Conservation (phyloP, 768 basidiomycete genomes). For the Leccinum aurantiacum region DNA sequence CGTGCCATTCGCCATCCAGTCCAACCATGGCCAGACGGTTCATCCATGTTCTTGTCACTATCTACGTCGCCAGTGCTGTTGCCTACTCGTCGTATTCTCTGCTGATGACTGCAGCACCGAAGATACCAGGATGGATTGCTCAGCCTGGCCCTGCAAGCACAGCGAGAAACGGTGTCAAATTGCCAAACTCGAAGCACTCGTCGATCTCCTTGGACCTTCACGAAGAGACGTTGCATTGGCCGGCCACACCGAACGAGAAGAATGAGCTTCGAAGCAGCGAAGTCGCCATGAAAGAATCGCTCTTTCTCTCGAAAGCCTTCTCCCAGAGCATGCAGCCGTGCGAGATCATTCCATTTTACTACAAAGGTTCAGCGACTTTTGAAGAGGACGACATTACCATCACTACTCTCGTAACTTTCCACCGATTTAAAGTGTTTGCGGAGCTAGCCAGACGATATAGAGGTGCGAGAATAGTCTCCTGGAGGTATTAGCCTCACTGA, state of each 20-base stretch:
- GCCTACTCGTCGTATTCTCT: constrained; percentile 33
- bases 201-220: constrained; percentile 4
- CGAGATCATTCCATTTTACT: constrained; percentile 80
- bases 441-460: constrained; percentile 74
- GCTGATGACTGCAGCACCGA: constrained; percentile 11
- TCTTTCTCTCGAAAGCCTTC: constrained; percentile 70
- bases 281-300: constrained; percentile 43
- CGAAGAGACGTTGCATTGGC: constrained; percentile 27
- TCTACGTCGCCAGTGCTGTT: constrained; percentile 31
- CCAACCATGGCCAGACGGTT: constrained; percentile 14
- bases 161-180: not conserved
- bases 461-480: constrained; percentile 44
- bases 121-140: constrained; percentile 8
- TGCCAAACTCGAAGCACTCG: constrained; percentile 2
- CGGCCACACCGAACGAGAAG: constrained; percentile 1
- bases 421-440: constrained; percentile 70
- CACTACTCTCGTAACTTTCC: constrained; percentile 80
- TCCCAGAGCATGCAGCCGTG: constrained; percentile 68
- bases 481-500: not conserved
- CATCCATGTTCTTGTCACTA: constrained; percentile 11
- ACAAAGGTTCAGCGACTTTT: constrained; percentile 58
- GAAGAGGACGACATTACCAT: constrained; percentile 74
- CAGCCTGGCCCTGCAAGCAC: not conserved
- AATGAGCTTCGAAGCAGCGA: not conserved
- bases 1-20: constrained; percentile 2